Evolutionary conservation across 371 early-diverging fungal genomes (phyloP).

Genomic region (Mortierella polycephala): DNA sequence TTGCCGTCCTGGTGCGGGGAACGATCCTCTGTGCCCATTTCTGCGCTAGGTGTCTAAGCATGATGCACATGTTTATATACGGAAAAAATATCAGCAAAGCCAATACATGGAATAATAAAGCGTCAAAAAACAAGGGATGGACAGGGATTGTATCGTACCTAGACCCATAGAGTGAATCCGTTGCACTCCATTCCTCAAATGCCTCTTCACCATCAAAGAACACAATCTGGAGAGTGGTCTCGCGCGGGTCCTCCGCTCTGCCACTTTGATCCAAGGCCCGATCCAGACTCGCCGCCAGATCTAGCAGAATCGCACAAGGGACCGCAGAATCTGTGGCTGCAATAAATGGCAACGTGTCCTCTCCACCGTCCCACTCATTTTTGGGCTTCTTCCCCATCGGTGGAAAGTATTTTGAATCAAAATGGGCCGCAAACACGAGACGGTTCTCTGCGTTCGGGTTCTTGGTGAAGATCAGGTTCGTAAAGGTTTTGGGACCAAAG

Average conservation of each 20-base stretch:
- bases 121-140: background rate
- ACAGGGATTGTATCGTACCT: slow-evolving; percentile 67
- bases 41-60: slow-evolving; percentile 61
- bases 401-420: slow-evolving; percentile 83
- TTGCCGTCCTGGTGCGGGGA: slow-evolving; percentile 30
- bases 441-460: slow-evolving; percentile 74
- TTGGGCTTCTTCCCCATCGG: slow-evolving; percentile 13
- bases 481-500: slow-evolving; percentile 76
- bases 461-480: slow-evolving; percentile 91
- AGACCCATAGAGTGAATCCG: slow-evolving; percentile 94
- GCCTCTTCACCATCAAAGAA: slow-evolving; percentile 99
- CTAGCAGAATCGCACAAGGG: slow-evolving; percentile 90
- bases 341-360: slow-evolving; percentile 68
- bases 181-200: slow-evolving; percentile 77
- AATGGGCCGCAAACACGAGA: slow-evolving; percentile 93
- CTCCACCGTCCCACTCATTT: slow-evolving; percentile 39
- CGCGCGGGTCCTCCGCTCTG: slow-evolving; percentile 20
- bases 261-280: slow-evolving; percentile 44
- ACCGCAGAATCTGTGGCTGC: slow-evolving; percentile 89
- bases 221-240: slow-evolving; percentile 84
- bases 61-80: no score
- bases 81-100: no score
- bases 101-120: no score
- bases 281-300: slow-evolving; percentile 76
- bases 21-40: slow-evolving; percentile 56